Evolutionary conservation across 208 protist genomes (phyloP).

Genomic region (Sergeia podlipaevii): DNA sequence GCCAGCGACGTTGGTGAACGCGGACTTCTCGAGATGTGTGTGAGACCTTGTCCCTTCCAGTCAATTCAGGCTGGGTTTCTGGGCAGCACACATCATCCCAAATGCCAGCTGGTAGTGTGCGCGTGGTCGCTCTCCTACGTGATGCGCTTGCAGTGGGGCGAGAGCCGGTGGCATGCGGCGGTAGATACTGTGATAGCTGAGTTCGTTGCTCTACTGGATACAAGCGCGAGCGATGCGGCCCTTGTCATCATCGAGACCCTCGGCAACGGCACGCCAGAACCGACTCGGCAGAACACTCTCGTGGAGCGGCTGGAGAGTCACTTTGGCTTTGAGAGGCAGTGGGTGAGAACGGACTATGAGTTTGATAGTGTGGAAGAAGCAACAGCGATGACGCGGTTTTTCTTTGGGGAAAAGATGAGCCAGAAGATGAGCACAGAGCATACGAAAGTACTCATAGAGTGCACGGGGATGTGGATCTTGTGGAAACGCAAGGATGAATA

Average conservation of each 20-base stretch:
- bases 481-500: constrained; percentile 52
- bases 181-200: constrained; percentile 41
- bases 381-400: constrained; percentile 62
- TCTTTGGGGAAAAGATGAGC: constrained; percentile 60
- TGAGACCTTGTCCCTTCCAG: constrained; percentile 47
- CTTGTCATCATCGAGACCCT: constrained; percentile 82
- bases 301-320: constrained; percentile 47
- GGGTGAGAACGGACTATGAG: constrained; percentile 82
- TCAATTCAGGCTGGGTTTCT: constrained; percentile 42
- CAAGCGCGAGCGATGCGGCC: constrained; percentile 24
- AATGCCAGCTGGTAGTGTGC: constrained; percentile 55
- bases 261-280: constrained; percentile 44
- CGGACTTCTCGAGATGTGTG: constrained; percentile 39
- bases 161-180: constrained; percentile 51
- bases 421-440: constrained; percentile 5
- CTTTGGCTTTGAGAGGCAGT: constrained; percentile 51
- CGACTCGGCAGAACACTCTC: constrained; percentile 66
- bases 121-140: constrained; percentile 87
- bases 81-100: constrained; percentile 22
- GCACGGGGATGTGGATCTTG: constrained; percentile 76
- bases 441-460: constrained; percentile 51
- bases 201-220: constrained; percentile 35
- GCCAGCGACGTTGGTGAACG: no score
- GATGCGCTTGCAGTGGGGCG: constrained; percentile 73
- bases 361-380: constrained; percentile 53